These are phyloP conservation scores for Striga hermonthica DNA, from an alignment of 305 asterid species.

Conservation along the genomic window DNA sequence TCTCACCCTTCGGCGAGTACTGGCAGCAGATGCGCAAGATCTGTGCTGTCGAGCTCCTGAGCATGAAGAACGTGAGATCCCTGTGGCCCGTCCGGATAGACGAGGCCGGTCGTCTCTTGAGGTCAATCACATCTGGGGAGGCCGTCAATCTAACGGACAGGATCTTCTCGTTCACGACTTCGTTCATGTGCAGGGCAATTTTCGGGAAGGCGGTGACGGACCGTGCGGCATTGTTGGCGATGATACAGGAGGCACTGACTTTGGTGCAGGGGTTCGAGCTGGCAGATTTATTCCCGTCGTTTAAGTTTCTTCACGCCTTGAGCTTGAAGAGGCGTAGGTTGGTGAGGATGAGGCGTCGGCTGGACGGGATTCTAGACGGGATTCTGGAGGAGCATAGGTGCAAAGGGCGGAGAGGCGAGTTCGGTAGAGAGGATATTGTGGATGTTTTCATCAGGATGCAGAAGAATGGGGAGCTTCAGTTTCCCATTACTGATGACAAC, in stretches of 20 bases:
- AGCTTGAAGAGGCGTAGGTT: constrained; percentile 27
- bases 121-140: constrained; percentile 10
- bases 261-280: constrained; percentile 27
- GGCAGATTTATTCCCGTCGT: constrained; percentile 32
- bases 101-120: constrained; percentile 16
- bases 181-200: constrained; percentile 23
- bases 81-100: constrained; percentile 24
- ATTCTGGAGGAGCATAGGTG: constrained; percentile 27
- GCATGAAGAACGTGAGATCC: constrained; percentile 25
- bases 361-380: constrained; percentile 24
- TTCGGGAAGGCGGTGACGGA: constrained; percentile 25
- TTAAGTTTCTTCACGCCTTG: constrained; percentile 13
- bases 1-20: constrained; percentile 26
- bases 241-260: constrained; percentile 16
- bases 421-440: constrained; percentile 28
- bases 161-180: neutral
- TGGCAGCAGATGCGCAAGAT: constrained; percentile 33
- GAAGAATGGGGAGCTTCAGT: constrained; percentile 10
- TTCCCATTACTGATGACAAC: constrained; percentile 23
- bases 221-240: neutral
- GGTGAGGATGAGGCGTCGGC: constrained; percentile 20
- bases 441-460: constrained; percentile 28
- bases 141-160: constrained; percentile 14
- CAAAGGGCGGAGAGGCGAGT: constrained; percentile 19
- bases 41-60: constrained; percentile 21